Conservation (phyloP, 2,329 filamentous ascomycete genomes). For the Venturia carpophila region DNA sequence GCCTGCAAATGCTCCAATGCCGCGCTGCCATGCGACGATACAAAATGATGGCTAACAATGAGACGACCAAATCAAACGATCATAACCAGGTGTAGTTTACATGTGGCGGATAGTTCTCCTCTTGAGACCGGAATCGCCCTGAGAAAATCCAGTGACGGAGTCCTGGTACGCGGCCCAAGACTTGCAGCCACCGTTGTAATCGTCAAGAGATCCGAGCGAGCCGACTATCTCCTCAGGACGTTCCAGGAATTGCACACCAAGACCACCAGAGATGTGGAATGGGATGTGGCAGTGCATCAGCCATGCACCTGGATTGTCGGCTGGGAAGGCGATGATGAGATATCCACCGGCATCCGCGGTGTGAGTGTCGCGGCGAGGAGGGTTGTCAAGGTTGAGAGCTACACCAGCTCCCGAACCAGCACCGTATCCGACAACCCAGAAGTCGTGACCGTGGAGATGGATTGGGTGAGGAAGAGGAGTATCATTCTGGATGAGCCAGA, state of each 20-base stretch:
- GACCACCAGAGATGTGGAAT: slow-evolving; percentile 21
- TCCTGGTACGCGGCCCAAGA: slow-evolving; percentile 23
- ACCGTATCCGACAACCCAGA: slow-evolving; percentile 17
- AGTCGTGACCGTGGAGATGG: slow-evolving; percentile 20
- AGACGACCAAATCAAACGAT: background rate
- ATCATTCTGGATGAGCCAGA: slow-evolving; percentile 19
- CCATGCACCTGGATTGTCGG: slow-evolving; percentile 44
- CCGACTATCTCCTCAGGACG: slow-evolving; percentile 16
- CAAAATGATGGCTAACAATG: background rate
- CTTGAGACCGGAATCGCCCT: slow-evolving; percentile 18
- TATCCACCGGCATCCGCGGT: slow-evolving; percentile 30
- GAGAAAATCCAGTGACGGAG: background rate
- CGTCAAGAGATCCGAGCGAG: slow-evolving; percentile 22
- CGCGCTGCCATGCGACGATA: background rate
- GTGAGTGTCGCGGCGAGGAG: slow-evolving; percentile 29
- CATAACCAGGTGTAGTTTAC: slow-evolving; percentile 7
- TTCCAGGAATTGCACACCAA: slow-evolving; percentile 21
- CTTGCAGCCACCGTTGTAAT: slow-evolving; percentile 26
- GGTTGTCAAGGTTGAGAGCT: slow-evolving; percentile 27
- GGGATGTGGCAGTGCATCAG: slow-evolving; percentile 22
- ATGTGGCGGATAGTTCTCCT: background rate
- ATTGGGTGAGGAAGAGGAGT: slow-evolving; percentile 19
- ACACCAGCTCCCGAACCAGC: slow-evolving; percentile 14
- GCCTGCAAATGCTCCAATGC: background rate
- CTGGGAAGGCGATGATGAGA: slow-evolving; percentile 44